Percentiles rank a stretch among this genome's conserved stretches.
These are phyloP conservation scores for Chiua sp. DNA, from an alignment of 1,284 basidiomycete species.

Conservation along the genomic window DNA sequence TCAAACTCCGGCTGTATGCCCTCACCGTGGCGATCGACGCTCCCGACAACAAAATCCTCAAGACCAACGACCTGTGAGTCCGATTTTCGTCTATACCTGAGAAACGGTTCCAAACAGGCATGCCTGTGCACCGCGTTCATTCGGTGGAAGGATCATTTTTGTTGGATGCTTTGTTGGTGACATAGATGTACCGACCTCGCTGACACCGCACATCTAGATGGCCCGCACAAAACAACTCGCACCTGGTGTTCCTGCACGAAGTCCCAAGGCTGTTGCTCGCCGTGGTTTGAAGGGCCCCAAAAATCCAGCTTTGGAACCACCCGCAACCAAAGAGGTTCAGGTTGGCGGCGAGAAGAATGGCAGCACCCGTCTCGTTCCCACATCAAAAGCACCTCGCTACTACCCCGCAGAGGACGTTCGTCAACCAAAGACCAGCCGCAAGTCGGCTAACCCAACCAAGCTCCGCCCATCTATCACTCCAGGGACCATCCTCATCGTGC, in stretches of 20 bases:
- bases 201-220: slow-evolving; percentile 64
- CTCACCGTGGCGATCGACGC: slow-evolving; percentile 29
- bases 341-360: slow-evolving; percentile 95
- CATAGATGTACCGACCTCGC: slow-evolving; percentile 39
- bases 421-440: slow-evolving; percentile 91
- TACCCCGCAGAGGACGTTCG: slow-evolving; percentile 97
- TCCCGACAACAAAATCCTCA: slow-evolving; percentile 43
- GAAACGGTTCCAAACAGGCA: background rate
- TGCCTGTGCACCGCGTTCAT: slow-evolving; percentile 1
- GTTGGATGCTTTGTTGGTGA: slow-evolving; percentile 42
- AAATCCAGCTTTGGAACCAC: slow-evolving; percentile 69
- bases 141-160: slow-evolving; percentile 5
- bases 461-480: slow-evolving; percentile 93
- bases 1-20: slow-evolving; percentile 33
- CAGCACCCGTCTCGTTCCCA: slow-evolving; percentile 85
- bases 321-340: slow-evolving; percentile 79
- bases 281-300: slow-evolving; percentile 85
- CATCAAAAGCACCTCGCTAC: slow-evolving; percentile 90
- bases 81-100: slow-evolving; percentile 18
- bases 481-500: slow-evolving; percentile 95
- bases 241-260: slow-evolving; percentile 79
- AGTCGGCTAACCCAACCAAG: slow-evolving; percentile 77
- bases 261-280: slow-evolving; percentile 81
- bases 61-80: slow-evolving; percentile 46
- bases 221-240: slow-evolving; percentile 91